phyloP scores from a whole-genome alignment of 192 early-diverging fungal genomes.

The Thamnidium elegans region DNA sequence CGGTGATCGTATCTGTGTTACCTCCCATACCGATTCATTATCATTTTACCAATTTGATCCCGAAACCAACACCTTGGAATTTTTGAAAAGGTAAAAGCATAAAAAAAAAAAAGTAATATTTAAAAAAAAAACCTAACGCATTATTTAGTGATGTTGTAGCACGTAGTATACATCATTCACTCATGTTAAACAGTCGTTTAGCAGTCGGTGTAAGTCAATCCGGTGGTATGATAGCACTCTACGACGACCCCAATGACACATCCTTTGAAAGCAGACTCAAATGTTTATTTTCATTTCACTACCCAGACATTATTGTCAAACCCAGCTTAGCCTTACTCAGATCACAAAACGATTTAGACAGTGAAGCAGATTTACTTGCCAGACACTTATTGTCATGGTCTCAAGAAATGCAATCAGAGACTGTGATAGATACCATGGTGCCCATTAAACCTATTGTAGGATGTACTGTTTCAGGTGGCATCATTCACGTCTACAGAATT shows the following conservation, averaged over 20 bases:
- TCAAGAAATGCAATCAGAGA: too few species aligned
- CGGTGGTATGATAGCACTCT: slow-evolving; percentile 15
- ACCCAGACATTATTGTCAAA: slow-evolving; percentile 21
- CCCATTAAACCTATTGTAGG: slow-evolving; percentile 7
- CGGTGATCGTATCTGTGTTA: slow-evolving; percentile 13
- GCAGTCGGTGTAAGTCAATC: slow-evolving; percentile 7
- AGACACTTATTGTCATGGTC: not conserved
- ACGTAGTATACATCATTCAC: slow-evolving; percentile 12
- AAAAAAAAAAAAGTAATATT: too few species aligned
- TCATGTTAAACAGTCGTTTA: slow-evolving; percentile 1
- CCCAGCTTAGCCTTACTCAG: slow-evolving; percentile 6
- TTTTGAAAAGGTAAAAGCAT: slow-evolving; percentile 18
- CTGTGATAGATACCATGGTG: too few species aligned
- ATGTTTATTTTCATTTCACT: slow-evolving; percentile 21
- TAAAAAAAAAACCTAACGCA: not conserved
- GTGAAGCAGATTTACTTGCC: not conserved
- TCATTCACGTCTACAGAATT: slow-evolving; percentile 5
- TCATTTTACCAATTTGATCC: slow-evolving; percentile 24
- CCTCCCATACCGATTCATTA: slow-evolving; percentile 23
- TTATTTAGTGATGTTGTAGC: slow-evolving; percentile 17
- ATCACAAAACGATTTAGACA: not conserved
- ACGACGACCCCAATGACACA: slow-evolving; percentile 4
- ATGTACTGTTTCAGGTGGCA: slow-evolving; percentile 21
- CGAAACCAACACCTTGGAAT: slow-evolving; percentile 1
- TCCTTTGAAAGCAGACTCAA: slow-evolving; percentile 15